Evolutionary conservation across 768 basidiomycete genomes (phyloP), one percentile per base, ranked within the genome.

Genomic region (Pluteus cervinus): DNA sequence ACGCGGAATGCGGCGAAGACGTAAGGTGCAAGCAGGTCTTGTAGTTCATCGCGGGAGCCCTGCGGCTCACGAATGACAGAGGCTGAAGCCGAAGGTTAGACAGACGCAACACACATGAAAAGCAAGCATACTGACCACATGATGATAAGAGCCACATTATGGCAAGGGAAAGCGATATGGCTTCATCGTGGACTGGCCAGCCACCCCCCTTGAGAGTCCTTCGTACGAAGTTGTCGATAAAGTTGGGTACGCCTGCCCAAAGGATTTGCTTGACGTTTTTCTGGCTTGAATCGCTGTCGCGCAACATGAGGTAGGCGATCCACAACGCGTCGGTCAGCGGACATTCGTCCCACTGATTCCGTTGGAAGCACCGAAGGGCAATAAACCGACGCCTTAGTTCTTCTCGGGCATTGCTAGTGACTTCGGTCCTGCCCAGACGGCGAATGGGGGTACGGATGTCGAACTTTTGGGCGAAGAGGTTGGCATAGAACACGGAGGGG

Each of bases 221-320:
- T 15, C 61, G 61, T 17, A 78, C 41, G 45, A 64, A 73, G 1
- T 30, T 36, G 24, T 57, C 57, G 11, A 75, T 54, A 39, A 76
- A 69, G 0, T 39, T 24, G 3, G 63, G 61, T 8, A 75, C 50
- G 26, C 59, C 61, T 4, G 72, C 70, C 50, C 63, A 61, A 33
- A 61, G 48, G 10, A 77, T 58, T 42, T 72, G 75, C 34, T 60
- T 59, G 25, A 62, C 47, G 48, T 77, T 78, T 43, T 62, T 67
- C 32, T 62, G 65, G 17, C 57, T 59, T 8, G 55, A 49, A 37
- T 66, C 70, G 18, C 75, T 68, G 43, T 80, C 76, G 22, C 77
- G 65, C 28, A 78, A 56, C 74, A 82, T 78, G 24, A 71, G 51
- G 48, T 73, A 78, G 36, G 73, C 65, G 1, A 66, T 65, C 60